Conservation (phyloP, 2,329 filamentous ascomycete genomes). For the Raffaelea arxii region DNA sequence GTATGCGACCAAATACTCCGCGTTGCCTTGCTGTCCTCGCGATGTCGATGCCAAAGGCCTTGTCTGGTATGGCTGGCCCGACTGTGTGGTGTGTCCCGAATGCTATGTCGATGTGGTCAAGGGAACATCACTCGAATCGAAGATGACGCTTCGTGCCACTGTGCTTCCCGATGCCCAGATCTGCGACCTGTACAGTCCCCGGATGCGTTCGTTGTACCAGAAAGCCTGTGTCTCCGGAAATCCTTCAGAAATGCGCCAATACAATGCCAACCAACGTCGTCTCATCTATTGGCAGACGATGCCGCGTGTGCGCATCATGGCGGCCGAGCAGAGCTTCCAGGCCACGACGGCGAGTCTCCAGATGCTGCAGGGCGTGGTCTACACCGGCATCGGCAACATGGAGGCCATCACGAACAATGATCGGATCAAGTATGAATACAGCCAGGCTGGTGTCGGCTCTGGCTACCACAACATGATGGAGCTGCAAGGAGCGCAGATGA, state of each 20-base stretch:
- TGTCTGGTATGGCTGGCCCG: constrained; percentile 25
- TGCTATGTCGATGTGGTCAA: constrained; percentile 23
- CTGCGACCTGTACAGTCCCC: constrained; percentile 26
- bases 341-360: neutral
- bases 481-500: neutral
- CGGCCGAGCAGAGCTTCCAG: neutral
- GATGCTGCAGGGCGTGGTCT: neutral
- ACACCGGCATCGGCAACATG: neutral
- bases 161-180: constrained; percentile 18
- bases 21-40: constrained; percentile 18
- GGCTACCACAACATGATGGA: neutral
- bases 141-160: constrained; percentile 17
- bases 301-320: neutral
- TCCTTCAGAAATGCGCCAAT: neutral
- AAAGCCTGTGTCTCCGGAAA: neutral
- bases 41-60: constrained; percentile 16
- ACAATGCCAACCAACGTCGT: neutral
- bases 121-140: constrained; percentile 17
- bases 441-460: neutral
- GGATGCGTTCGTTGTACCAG: constrained; percentile 24
- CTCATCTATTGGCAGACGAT: neutral
- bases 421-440: neutral
- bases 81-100: constrained; percentile 23
- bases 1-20: neutral
- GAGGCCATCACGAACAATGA: neutral